Evolutionary conservation across 345 rosid genomes (phyloP).

Genomic region (Acer yangbiense): DNA sequence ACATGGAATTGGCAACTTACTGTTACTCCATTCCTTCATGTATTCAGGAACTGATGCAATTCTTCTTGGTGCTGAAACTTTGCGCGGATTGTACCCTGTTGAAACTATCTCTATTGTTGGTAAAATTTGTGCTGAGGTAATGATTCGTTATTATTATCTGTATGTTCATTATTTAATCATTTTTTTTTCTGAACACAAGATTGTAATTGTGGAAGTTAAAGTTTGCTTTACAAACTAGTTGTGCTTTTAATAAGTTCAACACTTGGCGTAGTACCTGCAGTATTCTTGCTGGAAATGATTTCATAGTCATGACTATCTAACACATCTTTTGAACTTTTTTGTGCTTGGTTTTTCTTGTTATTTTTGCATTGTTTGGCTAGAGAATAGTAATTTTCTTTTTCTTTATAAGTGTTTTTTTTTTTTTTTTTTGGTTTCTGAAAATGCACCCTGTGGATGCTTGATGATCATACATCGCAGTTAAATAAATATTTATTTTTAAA

Average conservation of each 20-base stretch:
- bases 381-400: neutral
- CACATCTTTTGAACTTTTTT: neutral
- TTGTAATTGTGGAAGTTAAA: neutral
- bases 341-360: neutral
- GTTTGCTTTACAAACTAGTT: neutral
- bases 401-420: neutral
- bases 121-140: conserved; percentile 92
- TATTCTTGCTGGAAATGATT: neutral
- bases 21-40: conserved; percentile 1
- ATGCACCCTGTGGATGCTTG: neutral
- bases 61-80: conserved; percentile 98
- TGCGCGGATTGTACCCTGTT: conserved; percentile 88
- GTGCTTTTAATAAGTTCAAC: neutral
- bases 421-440: neutral
- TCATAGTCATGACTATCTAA: neutral
- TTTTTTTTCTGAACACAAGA: neutral
- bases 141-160: neutral
- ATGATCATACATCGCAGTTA: neutral
- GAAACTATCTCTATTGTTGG: conserved; percentile 90
- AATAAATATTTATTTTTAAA: neutral
- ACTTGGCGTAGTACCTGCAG: neutral
- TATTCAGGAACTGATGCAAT: conserved; percentile 91
- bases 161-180: neutral
- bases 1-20: neutral
- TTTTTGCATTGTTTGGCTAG: neutral